These are phyloP conservation scores for Creolimax fragrantissima DNA, from an alignment of 78 protist genomes.

Conservation along the genomic window DNA sequence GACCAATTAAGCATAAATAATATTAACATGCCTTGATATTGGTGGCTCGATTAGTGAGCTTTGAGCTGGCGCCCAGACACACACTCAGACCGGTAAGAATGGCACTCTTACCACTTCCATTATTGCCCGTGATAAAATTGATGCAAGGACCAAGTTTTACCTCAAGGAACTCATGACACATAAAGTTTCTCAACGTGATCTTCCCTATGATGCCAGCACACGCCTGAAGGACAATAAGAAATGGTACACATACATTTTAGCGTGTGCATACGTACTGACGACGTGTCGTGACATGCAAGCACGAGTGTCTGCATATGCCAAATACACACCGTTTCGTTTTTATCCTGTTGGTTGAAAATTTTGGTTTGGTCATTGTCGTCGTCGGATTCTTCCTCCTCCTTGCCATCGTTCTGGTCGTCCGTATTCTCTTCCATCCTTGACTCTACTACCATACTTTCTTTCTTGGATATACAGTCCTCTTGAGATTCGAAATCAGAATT, in stretches of 20 bases:
- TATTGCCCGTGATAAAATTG: neutral
- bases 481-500: no score
- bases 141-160: neutral
- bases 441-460: no score
- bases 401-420: no score
- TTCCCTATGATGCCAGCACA: neutral
- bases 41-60: neutral
- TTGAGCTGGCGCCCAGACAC: constrained; percentile 15
- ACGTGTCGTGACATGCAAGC: no score
- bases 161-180: neutral
- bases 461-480: no score
- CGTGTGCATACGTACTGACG: no score
- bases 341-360: no score
- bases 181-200: neutral
- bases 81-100: constrained; percentile 13
- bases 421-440: no score
- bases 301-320: no score
- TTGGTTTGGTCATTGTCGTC: no score
- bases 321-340: no score
- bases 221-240: neutral
- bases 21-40: neutral
- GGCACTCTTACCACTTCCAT: constrained; percentile 27
- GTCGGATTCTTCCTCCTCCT: no score
- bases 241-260: neutral
- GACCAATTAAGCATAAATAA: neutral